Base-by-base conservation (phyloP, 371 early-diverging fungal genomes). In the Mortierella sp. region DNA sequence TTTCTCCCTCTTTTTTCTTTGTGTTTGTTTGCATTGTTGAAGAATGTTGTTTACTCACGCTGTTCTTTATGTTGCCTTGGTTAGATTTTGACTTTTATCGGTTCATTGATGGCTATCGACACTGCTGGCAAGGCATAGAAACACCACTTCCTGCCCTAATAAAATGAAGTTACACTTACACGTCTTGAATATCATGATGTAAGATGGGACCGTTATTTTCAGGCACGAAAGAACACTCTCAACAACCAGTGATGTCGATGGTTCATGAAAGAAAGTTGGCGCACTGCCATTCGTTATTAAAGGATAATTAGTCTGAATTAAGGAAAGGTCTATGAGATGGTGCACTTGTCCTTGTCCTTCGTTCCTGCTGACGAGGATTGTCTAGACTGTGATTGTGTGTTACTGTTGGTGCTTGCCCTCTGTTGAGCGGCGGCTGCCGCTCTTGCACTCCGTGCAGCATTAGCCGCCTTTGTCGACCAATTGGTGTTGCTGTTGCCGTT, bases 81-180 rank as follows among this genome's bases (percentile, higher is more conserved):
- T 21, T 88, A 94, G 95, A 97, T 96, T 77, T 87, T 97, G 79
- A 97, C 98, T 3, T 97, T 98, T 82, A 93, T 97, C 71, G 98
- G 97, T 48, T 95, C 95, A 55, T 87, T 98, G 79, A 97, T 97
- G 98, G 96, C 93, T 40, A 86, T 95, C 48, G 92, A 92, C 78
- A 48, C 78, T 55, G 78, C 81, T 69, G 77, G 76, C 74, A 77
- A 75, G 77, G 72, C 76, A n/a, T 84, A 78, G 59, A 37, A 34
- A 4, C n/a, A 26, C 1, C 50, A 11, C 2, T 19, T 28, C 48
- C 37, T 57, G 26, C 50, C 55, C 21, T 26, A 54, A 53, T 53
- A 69, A 73, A 73, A 59, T 43, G 64, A 50, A 43, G 43, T 43
- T 46, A 2, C 43, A 40, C 6, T 40, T 40, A n/a, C n/a, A n/a